Evolutionary conservation across 441 rosid species (phyloP), one percentile per base, ranked within the genome.

Genomic region (Erodium trifolium): DNA sequence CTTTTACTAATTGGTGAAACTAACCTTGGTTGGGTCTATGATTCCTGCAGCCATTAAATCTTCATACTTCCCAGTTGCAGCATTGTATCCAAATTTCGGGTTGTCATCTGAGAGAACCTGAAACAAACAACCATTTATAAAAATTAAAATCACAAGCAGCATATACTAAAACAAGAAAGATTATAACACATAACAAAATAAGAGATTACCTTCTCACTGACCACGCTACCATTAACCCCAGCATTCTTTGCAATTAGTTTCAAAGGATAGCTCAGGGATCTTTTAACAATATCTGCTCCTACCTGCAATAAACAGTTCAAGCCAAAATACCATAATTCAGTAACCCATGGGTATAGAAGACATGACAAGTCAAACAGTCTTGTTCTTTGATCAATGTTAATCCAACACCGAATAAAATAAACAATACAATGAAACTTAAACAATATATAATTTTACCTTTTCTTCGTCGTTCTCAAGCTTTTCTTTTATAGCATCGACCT

Each of bases 21-120:
- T 73, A 68, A 87, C 98, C 93, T 93, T 91, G 4, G 98, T 89
- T 69, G 98, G 98, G 77, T 93, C 97, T 9, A 93, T 93, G 66
- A 93, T 93, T 65, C 97, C 97, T 67, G 89, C 97, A 71, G 94
- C 83, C 98, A 93, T 90, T n/a, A 93, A 72, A 82, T 93, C 97
- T 73, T 93, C 97, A n/a, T 93, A 93, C 8, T 83, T 84, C 68
- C 97, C 98, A 0, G 92, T 93, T 27, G 96, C 93, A 13, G 98
- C 97, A 67, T 93, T 93, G 82, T 80, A 93, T n/a, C 98, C 98
- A 19, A 66, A 83, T 71, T 71, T 85, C 0, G 74, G 73, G 73
- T 89, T 73, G 69, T 87, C 94, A 6, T 71, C 85, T 1, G 94
- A 81, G 13, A 93, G 90, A 23, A 93, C 91, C 98, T 89, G 80